Conservation (phyloP, 352 stramenopile species). For the Poterioochromonas sp. region DNA sequence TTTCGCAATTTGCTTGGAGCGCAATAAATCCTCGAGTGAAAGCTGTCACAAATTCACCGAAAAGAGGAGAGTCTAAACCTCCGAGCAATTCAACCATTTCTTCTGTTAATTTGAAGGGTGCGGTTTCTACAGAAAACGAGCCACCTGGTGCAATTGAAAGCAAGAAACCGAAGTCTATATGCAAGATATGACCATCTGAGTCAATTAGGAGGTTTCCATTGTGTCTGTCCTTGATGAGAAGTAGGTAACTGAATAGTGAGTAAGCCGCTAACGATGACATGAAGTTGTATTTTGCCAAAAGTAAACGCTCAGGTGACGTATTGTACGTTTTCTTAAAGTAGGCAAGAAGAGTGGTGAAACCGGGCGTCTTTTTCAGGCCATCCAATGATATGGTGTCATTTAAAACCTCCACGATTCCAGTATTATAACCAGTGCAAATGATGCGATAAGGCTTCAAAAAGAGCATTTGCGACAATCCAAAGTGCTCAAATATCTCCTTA, state of each 20-base stretch:
- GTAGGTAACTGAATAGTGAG: conserved; percentile 92
- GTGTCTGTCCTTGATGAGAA: conserved; percentile 98
- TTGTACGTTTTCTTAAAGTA: conserved; percentile 92
- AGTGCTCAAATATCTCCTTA: conserved; percentile 84
- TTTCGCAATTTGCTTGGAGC: conserved; percentile 57
- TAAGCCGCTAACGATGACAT: conserved; percentile 93
- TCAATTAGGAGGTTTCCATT: conserved; percentile 65
- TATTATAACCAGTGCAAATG: conserved; percentile 84
- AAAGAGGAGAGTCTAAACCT: conserved; percentile 55
- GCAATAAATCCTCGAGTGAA: conserved; percentile 94
- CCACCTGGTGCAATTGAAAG: conserved; percentile 94
- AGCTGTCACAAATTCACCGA: conserved; percentile 86
- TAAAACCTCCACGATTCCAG: conserved; percentile 78
- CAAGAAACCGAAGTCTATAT: conserved; percentile 99
- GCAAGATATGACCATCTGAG: conserved; percentile 78
- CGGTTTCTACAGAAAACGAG: conserved; percentile 95
- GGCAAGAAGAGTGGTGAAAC: conserved; percentile 75
- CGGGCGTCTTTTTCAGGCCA: conserved; percentile 67
- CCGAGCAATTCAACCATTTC: conserved; percentile 98
- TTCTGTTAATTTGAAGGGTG: conserved; percentile 97
- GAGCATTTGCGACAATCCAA: conserved; percentile 58
- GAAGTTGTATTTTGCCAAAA: conserved; percentile 86
- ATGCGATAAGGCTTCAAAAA: conserved; percentile 94
- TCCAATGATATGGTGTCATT: conserved; percentile 94
- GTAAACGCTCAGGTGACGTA: conserved; percentile 66